Conservation (phyloP, 768 basidiomycete species). For the Macrocybe gigantea region DNA sequence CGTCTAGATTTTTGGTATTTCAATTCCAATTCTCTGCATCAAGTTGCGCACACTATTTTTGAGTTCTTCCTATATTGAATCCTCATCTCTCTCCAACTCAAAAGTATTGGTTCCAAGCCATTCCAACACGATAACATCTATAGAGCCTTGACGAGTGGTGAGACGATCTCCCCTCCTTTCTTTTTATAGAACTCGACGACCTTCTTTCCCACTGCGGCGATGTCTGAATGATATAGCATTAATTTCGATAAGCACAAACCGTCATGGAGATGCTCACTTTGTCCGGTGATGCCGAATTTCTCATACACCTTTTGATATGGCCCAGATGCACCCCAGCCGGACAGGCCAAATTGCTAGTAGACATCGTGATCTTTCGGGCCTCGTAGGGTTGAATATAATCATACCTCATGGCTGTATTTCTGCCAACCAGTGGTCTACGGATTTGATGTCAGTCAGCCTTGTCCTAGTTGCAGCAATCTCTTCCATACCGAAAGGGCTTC, state of each 20-base stretch:
- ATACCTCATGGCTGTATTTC: conserved; percentile 81
- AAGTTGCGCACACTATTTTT: background rate
- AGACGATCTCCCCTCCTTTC: conserved; percentile 62
- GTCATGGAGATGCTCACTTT: conserved; percentile 39
- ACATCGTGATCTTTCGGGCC: conserved; percentile 7
- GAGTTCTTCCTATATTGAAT: background rate
- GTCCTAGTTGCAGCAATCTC: background rate
- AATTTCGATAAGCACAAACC: background rate
- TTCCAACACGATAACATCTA: conserved; percentile 10
- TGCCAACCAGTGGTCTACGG: conserved; percentile 74
- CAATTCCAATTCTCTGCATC: background rate
- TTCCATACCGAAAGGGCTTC: conserved; percentile 62
- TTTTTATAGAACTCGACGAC: conserved; percentile 83
- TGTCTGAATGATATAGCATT: conserved; percentile 38
- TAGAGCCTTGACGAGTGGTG: conserved; percentile 74
- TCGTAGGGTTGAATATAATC: background rate
- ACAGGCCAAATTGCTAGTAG: conserved; percentile 61
- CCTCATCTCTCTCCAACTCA: background rate
- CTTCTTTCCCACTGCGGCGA: conserved; percentile 80
- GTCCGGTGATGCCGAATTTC: conserved; percentile 80
- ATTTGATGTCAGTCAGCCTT: conserved; percentile 11
- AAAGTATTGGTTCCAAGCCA: background rate
- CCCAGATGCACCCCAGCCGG: conserved; percentile 82
- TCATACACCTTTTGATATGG: conserved; percentile 90
- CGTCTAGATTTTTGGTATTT: background rate